A percentile compares a stretch with the other conserved stretches of the same genome.
phyloP scores from a whole-genome alignment of 805 yeast genomes.

The Yueomyces sp. region DNA sequence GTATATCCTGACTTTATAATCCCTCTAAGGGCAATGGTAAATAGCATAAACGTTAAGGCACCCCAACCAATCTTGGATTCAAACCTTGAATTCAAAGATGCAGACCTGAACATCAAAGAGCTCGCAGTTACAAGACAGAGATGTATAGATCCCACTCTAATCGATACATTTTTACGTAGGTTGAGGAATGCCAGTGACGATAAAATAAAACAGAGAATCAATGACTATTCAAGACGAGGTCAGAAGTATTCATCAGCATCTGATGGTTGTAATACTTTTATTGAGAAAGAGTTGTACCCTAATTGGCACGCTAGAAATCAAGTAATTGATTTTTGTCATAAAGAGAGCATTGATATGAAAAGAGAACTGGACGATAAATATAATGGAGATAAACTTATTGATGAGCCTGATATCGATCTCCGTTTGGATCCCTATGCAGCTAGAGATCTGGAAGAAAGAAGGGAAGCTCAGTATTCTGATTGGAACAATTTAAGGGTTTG shows the following conservation, averaged over 20 bases:
- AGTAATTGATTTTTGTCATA: slow-evolving; percentile 31
- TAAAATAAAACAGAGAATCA: slow-evolving; percentile 30
- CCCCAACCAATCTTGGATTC: slow-evolving; percentile 7
- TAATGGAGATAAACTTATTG: slow-evolving; percentile 4
- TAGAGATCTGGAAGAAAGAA: slow-evolving; percentile 24
- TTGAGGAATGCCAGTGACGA: slow-evolving; percentile 31
- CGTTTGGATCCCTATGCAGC: slow-evolving; percentile 40
- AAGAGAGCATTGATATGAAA: slow-evolving; percentile 21
- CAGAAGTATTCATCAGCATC: not conserved
- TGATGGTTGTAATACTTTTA: slow-evolving; percentile 25
- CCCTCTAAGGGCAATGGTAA: not conserved
- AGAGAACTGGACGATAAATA: slow-evolving; percentile 18
- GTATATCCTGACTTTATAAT: no score
- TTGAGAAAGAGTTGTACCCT: slow-evolving; percentile 27
- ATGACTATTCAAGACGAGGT: slow-evolving; percentile 21
- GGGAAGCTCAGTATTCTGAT: slow-evolving; percentile 17
- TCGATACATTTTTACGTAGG: slow-evolving; percentile 19
- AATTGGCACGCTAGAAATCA: slow-evolving; percentile 33
- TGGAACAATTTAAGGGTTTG: slow-evolving; percentile 23
- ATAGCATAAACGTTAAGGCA: slow-evolving; percentile 1
- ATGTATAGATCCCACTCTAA: slow-evolving; percentile 19
- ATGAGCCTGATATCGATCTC: slow-evolving; percentile 16
- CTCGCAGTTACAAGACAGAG: slow-evolving; percentile 16
- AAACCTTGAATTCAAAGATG: slow-evolving; percentile 7
- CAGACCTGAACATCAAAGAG: slow-evolving; percentile 3